These are phyloP conservation scores for Zymoseptoria passerinii DNA, from an alignment of 2,329 filamentous ascomycete genomes.

Conservation along the genomic window DNA sequence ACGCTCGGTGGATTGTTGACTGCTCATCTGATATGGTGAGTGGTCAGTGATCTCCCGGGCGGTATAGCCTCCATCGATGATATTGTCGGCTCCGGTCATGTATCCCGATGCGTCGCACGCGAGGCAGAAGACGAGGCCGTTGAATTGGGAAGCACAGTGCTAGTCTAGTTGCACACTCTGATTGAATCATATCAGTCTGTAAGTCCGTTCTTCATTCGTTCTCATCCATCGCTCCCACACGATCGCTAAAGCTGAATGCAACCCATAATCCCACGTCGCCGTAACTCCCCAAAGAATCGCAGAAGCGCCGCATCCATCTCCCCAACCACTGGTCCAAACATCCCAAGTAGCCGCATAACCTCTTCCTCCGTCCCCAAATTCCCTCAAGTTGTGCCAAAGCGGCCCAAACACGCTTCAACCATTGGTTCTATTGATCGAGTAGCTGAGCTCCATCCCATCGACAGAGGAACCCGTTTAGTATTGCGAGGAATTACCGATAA, in stretches of 20 bases:
- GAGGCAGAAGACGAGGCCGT: conserved; percentile 68
- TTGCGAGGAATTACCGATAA: neutral
- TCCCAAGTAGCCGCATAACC: neutral
- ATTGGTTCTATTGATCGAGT: neutral
- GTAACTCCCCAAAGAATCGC: neutral
- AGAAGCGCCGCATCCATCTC: neutral
- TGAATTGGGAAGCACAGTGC: conserved; percentile 57
- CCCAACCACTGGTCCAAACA: neutral
- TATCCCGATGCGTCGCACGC: conserved; percentile 64
- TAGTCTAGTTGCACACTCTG: conserved; percentile 31
- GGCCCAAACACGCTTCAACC: neutral
- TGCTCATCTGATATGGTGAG: neutral
- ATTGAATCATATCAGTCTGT: neutral
- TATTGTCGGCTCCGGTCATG: conserved; percentile 69
- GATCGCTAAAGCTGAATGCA: neutral
- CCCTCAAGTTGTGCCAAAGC: neutral
- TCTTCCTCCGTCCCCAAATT: neutral
- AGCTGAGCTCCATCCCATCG: neutral
- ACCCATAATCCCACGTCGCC: neutral
- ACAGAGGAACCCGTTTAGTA: neutral
- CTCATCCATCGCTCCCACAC: neutral
- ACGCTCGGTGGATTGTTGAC: neutral
- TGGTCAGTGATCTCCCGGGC: conserved; percentile 35
- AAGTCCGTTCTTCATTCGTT: too few species aligned
- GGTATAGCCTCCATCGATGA: conserved; percentile 64